These are phyloP conservation scores for Monilinia laxa DNA, from an alignment of 2,329 filamentous ascomycete species.

Conservation along the genomic window DNA sequence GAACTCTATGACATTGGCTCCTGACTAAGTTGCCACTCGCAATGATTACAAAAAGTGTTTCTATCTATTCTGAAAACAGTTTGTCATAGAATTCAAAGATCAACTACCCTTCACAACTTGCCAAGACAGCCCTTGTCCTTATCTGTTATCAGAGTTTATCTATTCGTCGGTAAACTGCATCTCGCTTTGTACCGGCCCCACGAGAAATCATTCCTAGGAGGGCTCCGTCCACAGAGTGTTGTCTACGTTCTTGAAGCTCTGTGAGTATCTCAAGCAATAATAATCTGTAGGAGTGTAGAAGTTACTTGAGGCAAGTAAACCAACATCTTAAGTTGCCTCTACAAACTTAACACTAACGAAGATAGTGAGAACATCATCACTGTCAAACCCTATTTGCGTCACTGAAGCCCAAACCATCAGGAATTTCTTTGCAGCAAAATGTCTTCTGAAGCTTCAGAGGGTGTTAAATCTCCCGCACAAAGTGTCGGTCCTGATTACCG, in stretches of 20 bases:
- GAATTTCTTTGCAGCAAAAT: constrained; percentile 6
- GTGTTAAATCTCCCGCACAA: constrained; percentile 43
- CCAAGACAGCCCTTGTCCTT: constrained; percentile 11
- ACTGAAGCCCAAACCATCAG: neutral
- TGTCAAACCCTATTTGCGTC: constrained; percentile 3
- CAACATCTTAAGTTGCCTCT: neutral
- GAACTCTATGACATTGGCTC: neutral
- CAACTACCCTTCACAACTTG: constrained; percentile 17
- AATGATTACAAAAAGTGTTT: neutral
- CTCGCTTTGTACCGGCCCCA: constrained; percentile 20
- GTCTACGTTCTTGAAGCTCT: constrained; percentile 19
- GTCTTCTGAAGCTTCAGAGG: constrained; percentile 12
- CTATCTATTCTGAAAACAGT: constrained; percentile 6
- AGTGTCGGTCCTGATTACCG: constrained; percentile 80
- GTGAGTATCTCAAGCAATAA: neutral
- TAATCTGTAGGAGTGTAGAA: neutral
- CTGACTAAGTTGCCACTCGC: neutral
- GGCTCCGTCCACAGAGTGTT: constrained; percentile 14
- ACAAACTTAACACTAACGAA: neutral
- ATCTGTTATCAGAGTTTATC: constrained; percentile 22
- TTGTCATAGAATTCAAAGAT: constrained; percentile 12
- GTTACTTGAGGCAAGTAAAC: constrained; percentile 16
- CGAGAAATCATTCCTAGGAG: constrained; percentile 12
- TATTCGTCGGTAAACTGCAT: constrained; percentile 16
- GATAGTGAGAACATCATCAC: constrained; percentile 12